Conservation (phyloP, 371 early-diverging fungal species). For the Amoeboaphelidium occidentale region DNA sequence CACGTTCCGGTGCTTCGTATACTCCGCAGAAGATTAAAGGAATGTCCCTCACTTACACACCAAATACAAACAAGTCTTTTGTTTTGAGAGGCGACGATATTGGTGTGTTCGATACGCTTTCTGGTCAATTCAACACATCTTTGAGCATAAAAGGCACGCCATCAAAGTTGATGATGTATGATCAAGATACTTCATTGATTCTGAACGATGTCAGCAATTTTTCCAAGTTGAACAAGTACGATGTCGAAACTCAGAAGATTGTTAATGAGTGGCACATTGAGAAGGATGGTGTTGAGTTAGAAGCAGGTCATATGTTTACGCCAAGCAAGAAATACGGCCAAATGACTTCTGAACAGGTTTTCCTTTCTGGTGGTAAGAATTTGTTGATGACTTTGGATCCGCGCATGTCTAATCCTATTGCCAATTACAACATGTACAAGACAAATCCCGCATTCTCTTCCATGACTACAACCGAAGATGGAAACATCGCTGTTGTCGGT, state of each 20-base stretch:
- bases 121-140: slow-evolving; percentile 36
- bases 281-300: too few relatives aligned
- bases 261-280: slow-evolving; percentile 67
- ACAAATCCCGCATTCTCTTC: slow-evolving; percentile 38
- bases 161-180: slow-evolving; percentile 39
- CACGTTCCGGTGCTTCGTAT: too few relatives aligned
- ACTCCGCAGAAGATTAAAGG: too few relatives aligned
- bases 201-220: slow-evolving; percentile 34
- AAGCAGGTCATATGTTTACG: too few relatives aligned
- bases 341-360: slow-evolving; percentile 32
- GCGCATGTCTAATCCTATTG: slow-evolving; percentile 35
- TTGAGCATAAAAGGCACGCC: slow-evolving; percentile 28
- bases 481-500: slow-evolving; percentile 59
- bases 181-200: slow-evolving; percentile 46
- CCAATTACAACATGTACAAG: slow-evolving; percentile 34
- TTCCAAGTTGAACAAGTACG: slow-evolving; percentile 54
- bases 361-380: slow-evolving; percentile 57
- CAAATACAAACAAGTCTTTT: slow-evolving; percentile 49
- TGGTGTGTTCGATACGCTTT: slow-evolving; percentile 66
- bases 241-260: slow-evolving; percentile 66
- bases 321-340: slow-evolving; percentile 55
- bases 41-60: too few relatives aligned
- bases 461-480: slow-evolving; percentile 48
- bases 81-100: slow-evolving; percentile 61
- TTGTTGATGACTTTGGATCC: slow-evolving; percentile 76